Conservation (phyloP, 495 filamentous ascomycete genomes). For the Penicillium alfredii region DNA sequence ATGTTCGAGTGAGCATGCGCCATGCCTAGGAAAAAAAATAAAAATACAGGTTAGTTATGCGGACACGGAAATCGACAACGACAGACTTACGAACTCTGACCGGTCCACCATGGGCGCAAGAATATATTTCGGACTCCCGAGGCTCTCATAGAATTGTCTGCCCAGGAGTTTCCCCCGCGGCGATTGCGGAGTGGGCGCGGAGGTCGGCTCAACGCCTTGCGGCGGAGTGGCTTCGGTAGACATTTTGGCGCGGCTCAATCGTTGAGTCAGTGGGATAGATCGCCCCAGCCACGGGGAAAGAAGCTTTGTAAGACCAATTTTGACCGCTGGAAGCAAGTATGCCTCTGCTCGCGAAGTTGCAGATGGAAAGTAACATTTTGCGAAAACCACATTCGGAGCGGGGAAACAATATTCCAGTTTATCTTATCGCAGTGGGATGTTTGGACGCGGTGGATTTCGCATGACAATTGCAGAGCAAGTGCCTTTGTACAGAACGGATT, state of each 20-base stretch:
- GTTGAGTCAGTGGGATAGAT: conserved; percentile 4
- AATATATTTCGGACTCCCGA: conserved; percentile 84
- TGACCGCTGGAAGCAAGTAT: conserved; percentile 11
- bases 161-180: conserved; percentile 64
- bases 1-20: conserved; percentile 90
- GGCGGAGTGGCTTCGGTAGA: conserved; percentile 18
- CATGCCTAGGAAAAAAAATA: conserved; percentile 58
- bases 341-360: background rate
- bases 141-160: conserved; percentile 84
- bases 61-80: background rate
- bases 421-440: conserved; percentile 35
- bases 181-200: no score
- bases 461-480: no score
- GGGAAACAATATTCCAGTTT: conserved; percentile 22
- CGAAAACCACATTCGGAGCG: conserved; percentile 16
- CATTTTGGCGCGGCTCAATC: conserved; percentile 21
- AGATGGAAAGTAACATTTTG: conserved; percentile 7
- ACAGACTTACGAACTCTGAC: conserved; percentile 78
- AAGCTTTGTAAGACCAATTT: conserved; percentile 29
- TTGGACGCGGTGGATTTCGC: no score
- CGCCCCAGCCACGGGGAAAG: conserved; percentile 29
- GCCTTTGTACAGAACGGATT: no score
- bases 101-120: conserved; percentile 98
- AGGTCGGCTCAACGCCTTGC: conserved; percentile 6
- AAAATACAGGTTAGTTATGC: conserved; percentile 13